phyloP scores from a whole-genome alignment of 192 early-diverging fungal genomes.

The Gaertneriomyces semiglobifer region DNA sequence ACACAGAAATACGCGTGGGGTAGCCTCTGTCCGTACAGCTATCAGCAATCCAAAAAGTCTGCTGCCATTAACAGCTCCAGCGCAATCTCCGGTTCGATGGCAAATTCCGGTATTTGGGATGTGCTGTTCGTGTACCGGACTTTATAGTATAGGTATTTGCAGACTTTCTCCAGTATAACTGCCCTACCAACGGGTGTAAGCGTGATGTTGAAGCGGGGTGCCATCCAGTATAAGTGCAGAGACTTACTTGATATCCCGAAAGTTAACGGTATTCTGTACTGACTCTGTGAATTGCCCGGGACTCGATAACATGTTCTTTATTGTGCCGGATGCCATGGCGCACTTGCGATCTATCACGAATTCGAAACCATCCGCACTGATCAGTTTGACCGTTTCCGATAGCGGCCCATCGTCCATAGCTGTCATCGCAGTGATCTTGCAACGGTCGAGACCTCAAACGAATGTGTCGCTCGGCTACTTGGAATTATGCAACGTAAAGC shows the following conservation, averaged over 20 bases:
- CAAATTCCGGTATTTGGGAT: slow-evolving; percentile 83
- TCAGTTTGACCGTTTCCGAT: slow-evolving; percentile 71
- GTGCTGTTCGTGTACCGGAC: slow-evolving; percentile 61
- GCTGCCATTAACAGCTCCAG: slow-evolving; percentile 93
- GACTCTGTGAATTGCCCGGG: slow-evolving; percentile 92
- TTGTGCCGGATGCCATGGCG: slow-evolving; percentile 87
- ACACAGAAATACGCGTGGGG: no score
- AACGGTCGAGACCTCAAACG: no score
- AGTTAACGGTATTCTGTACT: slow-evolving; percentile 77
- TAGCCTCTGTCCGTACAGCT: neutral
- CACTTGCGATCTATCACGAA: slow-evolving; percentile 84
- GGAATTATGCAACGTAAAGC: no score
- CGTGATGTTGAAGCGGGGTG: neutral
- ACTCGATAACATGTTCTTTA: slow-evolving; percentile 90
- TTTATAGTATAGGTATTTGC: slow-evolving; percentile 93
- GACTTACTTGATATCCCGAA: slow-evolving; percentile 86
- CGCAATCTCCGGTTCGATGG: slow-evolving; percentile 80
- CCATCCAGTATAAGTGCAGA: neutral
- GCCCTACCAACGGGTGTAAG: slow-evolving; percentile 52
- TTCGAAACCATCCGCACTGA: slow-evolving; percentile 85
- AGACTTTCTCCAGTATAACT: slow-evolving; percentile 86
- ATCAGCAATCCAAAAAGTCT: slow-evolving; percentile 88
- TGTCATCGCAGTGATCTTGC: neutral
- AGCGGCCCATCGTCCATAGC: slow-evolving; percentile 20
- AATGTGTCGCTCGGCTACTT: no score